Evolutionary conservation across 192 early-diverging fungal genomes (phyloP).

Genomic region (Funneliformis mosseae): DNA sequence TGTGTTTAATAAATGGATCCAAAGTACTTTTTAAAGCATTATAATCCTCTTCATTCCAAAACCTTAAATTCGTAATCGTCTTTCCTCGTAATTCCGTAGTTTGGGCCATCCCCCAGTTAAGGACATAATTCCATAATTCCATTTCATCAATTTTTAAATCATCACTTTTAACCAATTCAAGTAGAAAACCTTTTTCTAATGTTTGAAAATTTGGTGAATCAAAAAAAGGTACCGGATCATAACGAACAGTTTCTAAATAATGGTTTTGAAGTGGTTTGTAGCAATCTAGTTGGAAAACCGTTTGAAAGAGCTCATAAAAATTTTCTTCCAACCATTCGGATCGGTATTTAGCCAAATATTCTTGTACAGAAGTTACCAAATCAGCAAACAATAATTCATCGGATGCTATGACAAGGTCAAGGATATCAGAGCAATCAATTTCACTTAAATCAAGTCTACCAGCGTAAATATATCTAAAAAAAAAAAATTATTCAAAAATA

Average conservation of each 20-base stretch:
- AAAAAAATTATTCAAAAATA: neutral
- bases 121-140: slow-evolving; percentile 15
- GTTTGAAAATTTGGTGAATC: neutral
- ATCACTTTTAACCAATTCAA: no score
- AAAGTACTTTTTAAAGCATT: neutral
- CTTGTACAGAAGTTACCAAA: neutral
- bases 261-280: slow-evolving; percentile 12
- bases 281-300: neutral
- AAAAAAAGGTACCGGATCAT: slow-evolving; percentile 18
- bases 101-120: slow-evolving; percentile 11
- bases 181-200: no score
- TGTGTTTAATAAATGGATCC: neutral
- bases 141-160: no score
- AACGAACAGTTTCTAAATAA: neutral
- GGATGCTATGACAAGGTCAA: slow-evolving; percentile 1
- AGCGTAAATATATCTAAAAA: no score
- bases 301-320: slow-evolving; percentile 6
- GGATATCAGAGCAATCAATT: neutral
- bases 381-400: slow-evolving; percentile 23
- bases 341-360: slow-evolving; percentile 9
- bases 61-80: neutral
- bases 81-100: neutral
- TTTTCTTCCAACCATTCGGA: neutral
- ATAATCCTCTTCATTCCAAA: neutral
- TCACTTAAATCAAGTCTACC: neutral